Evolutionary conservation across 208 protist genomes (phyloP).

Genomic region (Trypanosoma avium): DNA sequence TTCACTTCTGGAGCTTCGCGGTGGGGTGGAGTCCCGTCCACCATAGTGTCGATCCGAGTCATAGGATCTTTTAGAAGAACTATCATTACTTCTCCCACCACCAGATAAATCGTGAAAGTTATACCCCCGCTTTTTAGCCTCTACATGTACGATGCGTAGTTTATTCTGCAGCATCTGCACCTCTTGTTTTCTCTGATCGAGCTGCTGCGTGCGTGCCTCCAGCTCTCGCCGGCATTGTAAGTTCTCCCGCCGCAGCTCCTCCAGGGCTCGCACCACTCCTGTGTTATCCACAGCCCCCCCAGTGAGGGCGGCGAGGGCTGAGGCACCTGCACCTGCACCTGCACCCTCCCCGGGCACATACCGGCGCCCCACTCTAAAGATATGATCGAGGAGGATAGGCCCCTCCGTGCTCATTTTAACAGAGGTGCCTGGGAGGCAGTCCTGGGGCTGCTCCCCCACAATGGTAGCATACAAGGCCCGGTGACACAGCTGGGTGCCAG

Average conservation of each 20-base stretch:
- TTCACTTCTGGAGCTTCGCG: neutral
- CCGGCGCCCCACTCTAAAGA: conserved; percentile 5
- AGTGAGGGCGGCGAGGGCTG: too few relatives aligned
- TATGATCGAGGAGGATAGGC: conserved; percentile 18
- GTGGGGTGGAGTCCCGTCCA: neutral
- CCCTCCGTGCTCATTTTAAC: conserved; percentile 14
- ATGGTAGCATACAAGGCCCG: conserved; percentile 17
- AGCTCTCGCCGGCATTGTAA: conserved; percentile 2
- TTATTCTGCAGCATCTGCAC: conserved; percentile 25
- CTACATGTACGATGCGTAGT: conserved; percentile 7
- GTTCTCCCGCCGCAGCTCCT: neutral
- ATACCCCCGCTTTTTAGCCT: neutral
- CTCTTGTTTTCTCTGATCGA: conserved; percentile 22
- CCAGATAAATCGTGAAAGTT: neutral
- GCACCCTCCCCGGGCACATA: neutral
- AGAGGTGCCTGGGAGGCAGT: conserved; percentile 10
- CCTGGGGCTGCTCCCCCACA: conserved; percentile 10
- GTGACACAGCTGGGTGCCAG: conserved; percentile 18
- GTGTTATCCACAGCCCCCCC: neutral
- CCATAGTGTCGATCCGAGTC: neutral
- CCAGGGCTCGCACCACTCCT: neutral
- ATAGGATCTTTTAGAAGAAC: neutral
- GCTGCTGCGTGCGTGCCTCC: conserved; percentile 9
- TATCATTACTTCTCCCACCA: neutral
- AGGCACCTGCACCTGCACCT: too few relatives aligned